Percentiles rank a stretch among this genome's conserved stretches.
Evolutionary conservation across 2,329 filamentous ascomycete species (phyloP).

Genomic region (Fusarium tjaetaba): DNA sequence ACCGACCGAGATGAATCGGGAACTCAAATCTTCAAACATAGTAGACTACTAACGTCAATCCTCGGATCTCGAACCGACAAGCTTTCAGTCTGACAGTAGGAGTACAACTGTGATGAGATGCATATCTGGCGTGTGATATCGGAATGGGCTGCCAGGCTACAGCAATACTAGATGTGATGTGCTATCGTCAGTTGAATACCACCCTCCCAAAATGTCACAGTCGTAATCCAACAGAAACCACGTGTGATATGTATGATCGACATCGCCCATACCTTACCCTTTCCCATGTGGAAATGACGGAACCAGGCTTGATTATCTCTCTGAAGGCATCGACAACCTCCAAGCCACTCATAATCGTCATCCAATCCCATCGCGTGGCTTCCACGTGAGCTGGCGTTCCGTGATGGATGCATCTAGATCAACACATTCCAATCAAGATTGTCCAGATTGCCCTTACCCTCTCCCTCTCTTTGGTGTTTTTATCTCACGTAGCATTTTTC

Average conservation of each 20-base stretch:
- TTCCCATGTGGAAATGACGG: conserved; percentile 25
- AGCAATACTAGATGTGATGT: background rate
- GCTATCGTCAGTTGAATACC: background rate
- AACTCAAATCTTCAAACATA: background rate
- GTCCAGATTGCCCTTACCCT: background rate
- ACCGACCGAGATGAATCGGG: conserved; percentile 25
- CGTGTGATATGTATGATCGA: conserved; percentile 26
- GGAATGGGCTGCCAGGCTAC: background rate
- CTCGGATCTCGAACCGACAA: conserved; percentile 5
- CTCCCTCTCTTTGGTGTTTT: conserved; percentile 9
- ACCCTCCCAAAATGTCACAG: conserved; percentile 9
- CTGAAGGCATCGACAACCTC: background rate
- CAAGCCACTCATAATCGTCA: background rate
- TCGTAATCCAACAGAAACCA: conserved; percentile 13
- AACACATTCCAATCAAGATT: conserved; percentile 6
- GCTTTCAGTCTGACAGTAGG: background rate
- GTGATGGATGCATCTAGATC: background rate
- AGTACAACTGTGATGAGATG: background rate
- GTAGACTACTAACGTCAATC: background rate
- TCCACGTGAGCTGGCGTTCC: background rate
- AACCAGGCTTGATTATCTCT: background rate
- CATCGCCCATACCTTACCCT: conserved; percentile 1
- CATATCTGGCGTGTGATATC: background rate
- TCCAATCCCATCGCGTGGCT: conserved; percentile 1
- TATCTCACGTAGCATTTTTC: background rate